A percentile compares a stretch with the other conserved stretches of the same genome.
These are phyloP conservation scores for Starmerella lactis-condensi DNA, from an alignment of 805 yeast species.

Conservation along the genomic window DNA sequence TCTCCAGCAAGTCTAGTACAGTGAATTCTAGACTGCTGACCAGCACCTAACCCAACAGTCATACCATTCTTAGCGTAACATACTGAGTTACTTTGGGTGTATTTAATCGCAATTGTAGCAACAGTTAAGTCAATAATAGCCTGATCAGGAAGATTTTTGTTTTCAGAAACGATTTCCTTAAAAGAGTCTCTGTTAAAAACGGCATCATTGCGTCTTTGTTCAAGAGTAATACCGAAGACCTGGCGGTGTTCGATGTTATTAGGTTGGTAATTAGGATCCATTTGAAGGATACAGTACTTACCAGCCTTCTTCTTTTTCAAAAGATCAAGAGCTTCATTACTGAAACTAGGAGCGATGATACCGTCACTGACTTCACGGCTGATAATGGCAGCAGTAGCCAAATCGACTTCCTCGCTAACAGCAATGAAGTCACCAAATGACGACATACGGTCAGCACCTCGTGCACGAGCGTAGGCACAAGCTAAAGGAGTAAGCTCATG, in stretches of 20 bases:
- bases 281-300: slow-evolving; percentile 88
- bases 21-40: slow-evolving; percentile 98
- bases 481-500: slow-evolving; percentile 93
- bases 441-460: slow-evolving; percentile 99
- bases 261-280: slow-evolving; percentile 86
- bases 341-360: slow-evolving; percentile 94
- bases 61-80: slow-evolving; percentile 98
- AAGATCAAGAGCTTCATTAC: slow-evolving; percentile 76
- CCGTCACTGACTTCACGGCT: slow-evolving; percentile 97
- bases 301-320: slow-evolving; percentile 89
- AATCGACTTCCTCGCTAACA: slow-evolving; percentile 84
- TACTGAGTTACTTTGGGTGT: slow-evolving; percentile 96
- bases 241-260: slow-evolving; percentile 71
- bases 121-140: slow-evolving; percentile 87
- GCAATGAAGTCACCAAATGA: slow-evolving; percentile 98
- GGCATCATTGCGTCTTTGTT: slow-evolving; percentile 96
- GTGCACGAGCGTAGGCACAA: slow-evolving; percentile 95
- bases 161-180: slow-evolving; percentile 75
- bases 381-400: slow-evolving; percentile 90
- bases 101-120: slow-evolving; percentile 91
- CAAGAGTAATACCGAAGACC: slow-evolving; percentile 87
- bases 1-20: slow-evolving; percentile 99
- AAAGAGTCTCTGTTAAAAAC: slow-evolving; percentile 78
- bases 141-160: slow-evolving; percentile 76
- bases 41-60: slow-evolving; percentile 98